Percentiles rank a stretch among this genome's conserved stretches.
Evolutionary conservation across 176 grass and related monocot genomes (phyloP).

Genomic region (Musa beccarii): DNA sequence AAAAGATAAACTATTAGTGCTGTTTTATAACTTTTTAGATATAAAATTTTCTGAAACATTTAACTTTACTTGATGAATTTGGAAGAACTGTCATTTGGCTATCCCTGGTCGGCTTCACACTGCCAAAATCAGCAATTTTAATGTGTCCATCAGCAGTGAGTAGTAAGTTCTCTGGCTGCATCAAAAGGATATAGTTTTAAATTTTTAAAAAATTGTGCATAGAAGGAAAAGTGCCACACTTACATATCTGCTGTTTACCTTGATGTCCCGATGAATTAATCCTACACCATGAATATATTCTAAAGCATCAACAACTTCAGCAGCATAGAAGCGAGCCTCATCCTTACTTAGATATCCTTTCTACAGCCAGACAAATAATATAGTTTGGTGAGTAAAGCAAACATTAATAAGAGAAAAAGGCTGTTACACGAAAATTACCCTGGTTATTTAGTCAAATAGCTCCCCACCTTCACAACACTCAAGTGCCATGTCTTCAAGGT

Average conservation of each 20-base stretch:
- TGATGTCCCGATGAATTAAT: slow-evolving; percentile 93
- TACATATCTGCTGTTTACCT: slow-evolving; percentile 34
- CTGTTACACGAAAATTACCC: slow-evolving; percentile 31
- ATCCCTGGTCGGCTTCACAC: slow-evolving; percentile 84
- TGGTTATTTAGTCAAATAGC: slow-evolving; percentile 82
- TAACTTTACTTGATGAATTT: slow-evolving; percentile 62
- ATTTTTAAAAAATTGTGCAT: neutral
- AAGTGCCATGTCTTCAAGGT: slow-evolving; percentile 70
- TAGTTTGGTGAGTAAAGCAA: neutral
- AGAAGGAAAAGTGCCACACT: neutral
- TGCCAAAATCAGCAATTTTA: slow-evolving; percentile 97
- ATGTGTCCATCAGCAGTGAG: slow-evolving; percentile 88
- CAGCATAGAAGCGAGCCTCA: slow-evolving; percentile 73
- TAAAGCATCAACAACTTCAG: slow-evolving; percentile 79
- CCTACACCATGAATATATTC: slow-evolving; percentile 77
- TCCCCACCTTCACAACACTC: slow-evolving; percentile 97
- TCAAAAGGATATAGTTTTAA: slow-evolving; percentile 4
- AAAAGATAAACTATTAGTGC: neutral
- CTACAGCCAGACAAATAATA: slow-evolving; percentile 14
- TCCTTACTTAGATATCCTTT: slow-evolving; percentile 7
- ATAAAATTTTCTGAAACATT: neutral
- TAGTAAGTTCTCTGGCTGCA: slow-evolving; percentile 94
- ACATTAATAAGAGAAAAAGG: neutral
- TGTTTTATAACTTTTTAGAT: slow-evolving; percentile 1
- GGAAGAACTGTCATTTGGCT: slow-evolving; percentile 81